A percentile compares a stretch with the other conserved stretches of the same genome.
These are phyloP conservation scores for Tricholoma matsutake DNA, from an alignment of 768 basidiomycete genomes.

Conservation along the genomic window DNA sequence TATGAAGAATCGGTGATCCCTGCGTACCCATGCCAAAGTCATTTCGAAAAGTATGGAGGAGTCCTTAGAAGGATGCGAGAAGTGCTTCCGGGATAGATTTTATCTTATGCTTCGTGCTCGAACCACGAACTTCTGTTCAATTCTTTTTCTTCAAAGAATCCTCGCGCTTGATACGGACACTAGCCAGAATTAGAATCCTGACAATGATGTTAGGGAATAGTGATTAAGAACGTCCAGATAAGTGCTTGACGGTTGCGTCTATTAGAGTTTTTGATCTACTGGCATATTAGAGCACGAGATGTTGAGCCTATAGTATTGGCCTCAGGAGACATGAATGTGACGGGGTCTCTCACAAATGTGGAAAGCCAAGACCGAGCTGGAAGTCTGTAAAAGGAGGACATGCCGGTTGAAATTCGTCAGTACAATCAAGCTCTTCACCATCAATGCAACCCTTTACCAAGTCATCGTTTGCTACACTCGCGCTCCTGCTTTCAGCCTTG, in stretches of 20 bases:
- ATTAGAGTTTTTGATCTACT: neutral
- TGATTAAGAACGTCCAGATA: no score
- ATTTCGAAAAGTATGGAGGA: no score
- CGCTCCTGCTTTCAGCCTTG: neutral
- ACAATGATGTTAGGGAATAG: no score
- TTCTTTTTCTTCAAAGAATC: no score
- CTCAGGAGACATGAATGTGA: neutral
- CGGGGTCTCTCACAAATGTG: neutral
- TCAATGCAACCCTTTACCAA: neutral
- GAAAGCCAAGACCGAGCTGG: neutral
- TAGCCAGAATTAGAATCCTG: no score
- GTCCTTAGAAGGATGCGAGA: no score
- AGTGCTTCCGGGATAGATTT: no score
- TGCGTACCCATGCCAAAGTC: no score
- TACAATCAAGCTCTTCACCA: neutral
- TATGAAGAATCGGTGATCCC: no score
- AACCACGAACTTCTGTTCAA: no score
- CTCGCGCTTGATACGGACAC: no score
- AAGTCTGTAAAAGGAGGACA: neutral
- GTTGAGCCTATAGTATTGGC: neutral
- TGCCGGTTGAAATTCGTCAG: neutral
- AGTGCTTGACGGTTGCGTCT: neutral
- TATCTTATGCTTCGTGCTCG: no score
- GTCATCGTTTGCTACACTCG: neutral
- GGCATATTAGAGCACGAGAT: neutral